Percentiles rank a stretch among this genome's conserved stretches.
phyloP scores from a whole-genome alignment of 805 yeast genomes.

The Dipodascopsis tothii region DNA sequence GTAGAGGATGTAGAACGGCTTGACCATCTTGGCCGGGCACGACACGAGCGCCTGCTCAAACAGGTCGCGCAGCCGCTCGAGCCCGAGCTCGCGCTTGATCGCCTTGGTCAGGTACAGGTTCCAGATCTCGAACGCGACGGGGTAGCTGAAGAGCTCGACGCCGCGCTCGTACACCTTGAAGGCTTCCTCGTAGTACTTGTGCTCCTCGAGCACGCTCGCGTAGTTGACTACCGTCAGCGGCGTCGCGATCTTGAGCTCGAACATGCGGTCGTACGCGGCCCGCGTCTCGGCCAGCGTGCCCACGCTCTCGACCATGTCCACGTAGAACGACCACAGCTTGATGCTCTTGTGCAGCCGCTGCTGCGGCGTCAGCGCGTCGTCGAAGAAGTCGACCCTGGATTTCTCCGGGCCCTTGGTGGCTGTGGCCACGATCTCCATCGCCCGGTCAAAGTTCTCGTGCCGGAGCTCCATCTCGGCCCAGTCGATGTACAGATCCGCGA shows the following conservation, averaged over 20 bases:
- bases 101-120: constrained; percentile 53
- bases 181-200: constrained; percentile 41
- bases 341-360: constrained; percentile 51
- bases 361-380: constrained; percentile 46
- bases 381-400: constrained; percentile 34
- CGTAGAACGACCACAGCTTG: constrained; percentile 64
- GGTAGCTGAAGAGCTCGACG: constrained; percentile 50
- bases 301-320: constrained; percentile 58
- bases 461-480: constrained; percentile 68
- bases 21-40: constrained; percentile 45
- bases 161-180: constrained; percentile 65
- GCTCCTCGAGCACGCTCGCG: constrained; percentile 51
- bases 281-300: constrained; percentile 34
- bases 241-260: constrained; percentile 58
- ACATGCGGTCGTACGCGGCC: constrained; percentile 45
- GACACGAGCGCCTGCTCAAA: constrained; percentile 59
- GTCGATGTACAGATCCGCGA: constrained; percentile 59
- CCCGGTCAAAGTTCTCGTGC: constrained; percentile 41
- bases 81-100: constrained; percentile 32
- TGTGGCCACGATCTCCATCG: constrained; percentile 36
- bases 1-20: constrained; percentile 47
- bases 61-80: constrained; percentile 59
- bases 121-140: constrained; percentile 65
- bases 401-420: constrained; percentile 39
- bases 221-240: constrained; percentile 59